Conservation (phyloP, 805 yeast species). For the Zygotorulaspora florentina region DNA sequence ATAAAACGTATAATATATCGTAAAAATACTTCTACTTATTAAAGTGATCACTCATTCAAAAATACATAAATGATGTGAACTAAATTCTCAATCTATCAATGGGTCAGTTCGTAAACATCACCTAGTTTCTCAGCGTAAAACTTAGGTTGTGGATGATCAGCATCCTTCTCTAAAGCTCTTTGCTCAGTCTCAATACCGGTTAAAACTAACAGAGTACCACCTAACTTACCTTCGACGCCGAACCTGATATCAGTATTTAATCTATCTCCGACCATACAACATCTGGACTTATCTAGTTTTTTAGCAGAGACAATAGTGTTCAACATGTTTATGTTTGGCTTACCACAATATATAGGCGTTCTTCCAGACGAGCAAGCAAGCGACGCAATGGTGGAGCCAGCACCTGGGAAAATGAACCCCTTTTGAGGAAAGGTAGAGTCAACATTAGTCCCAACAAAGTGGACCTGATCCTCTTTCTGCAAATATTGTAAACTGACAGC, state of each 20-base stretch:
- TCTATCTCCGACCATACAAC: constrained; percentile 94
- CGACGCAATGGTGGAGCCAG: constrained; percentile 84
- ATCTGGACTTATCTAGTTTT: constrained; percentile 50
- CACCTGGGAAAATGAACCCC: constrained; percentile 86
- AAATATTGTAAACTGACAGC: constrained; percentile 81
- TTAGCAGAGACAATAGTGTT: constrained; percentile 73
- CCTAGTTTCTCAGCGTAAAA: constrained; percentile 70
- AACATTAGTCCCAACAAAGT: constrained; percentile 88
- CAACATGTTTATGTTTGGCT: constrained; percentile 87
- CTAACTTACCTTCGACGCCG: constrained; percentile 79
- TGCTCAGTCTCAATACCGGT: constrained; percentile 87
- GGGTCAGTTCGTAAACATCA: constrained; percentile 54
- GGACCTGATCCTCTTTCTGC: constrained; percentile 46
- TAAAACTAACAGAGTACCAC: constrained; percentile 77
- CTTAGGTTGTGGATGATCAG: constrained; percentile 49
- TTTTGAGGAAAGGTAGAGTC: constrained; percentile 93
- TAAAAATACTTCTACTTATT: too few relatives aligned
- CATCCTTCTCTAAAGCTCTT: constrained; percentile 41
- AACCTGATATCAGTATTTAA: constrained; percentile 92
- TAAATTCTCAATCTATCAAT: not conserved
- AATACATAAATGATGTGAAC: not conserved
- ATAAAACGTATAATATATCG: too few relatives aligned
- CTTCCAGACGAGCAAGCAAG: constrained; percentile 74
- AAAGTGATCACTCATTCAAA: too few relatives aligned
- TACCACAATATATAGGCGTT: constrained; percentile 86